A percentile compares a stretch with the other conserved stretches of the same genome.
These are phyloP conservation scores for Ceratocystis lukuohia DNA, from an alignment of 2,329 filamentous ascomycete species.

Conservation along the genomic window DNA sequence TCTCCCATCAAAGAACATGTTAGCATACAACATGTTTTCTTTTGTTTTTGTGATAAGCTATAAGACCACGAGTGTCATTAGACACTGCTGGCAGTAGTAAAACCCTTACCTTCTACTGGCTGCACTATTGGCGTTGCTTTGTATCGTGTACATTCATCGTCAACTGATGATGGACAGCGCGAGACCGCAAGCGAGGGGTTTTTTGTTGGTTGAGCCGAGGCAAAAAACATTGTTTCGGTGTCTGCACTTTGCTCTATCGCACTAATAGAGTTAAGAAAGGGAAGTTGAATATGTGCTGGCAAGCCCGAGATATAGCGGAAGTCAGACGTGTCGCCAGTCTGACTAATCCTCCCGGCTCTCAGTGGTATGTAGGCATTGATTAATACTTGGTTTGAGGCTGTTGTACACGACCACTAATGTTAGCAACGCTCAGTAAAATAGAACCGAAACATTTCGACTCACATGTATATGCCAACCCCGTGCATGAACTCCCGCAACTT, in stretches of 20 bases:
- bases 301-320: conserved; percentile 1
- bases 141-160: not conserved
- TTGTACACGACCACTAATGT: too few species aligned
- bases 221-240: conserved; percentile 8
- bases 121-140: not conserved
- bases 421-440: not conserved
- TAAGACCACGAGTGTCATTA: too few species aligned
- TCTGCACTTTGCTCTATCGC: conserved; percentile 4
- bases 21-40: not conserved
- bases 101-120: not conserved
- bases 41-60: too few species aligned
- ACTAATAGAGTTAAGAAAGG: conserved; percentile 1
- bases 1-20: not conserved
- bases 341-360: not conserved
- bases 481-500: conserved; percentile 9
- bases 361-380: conserved; percentile 13
- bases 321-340: not conserved
- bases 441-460: not conserved
- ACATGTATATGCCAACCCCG: conserved; percentile 13
- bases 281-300: not conserved
- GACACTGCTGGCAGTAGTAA: not conserved
- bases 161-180: not conserved
- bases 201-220: not conserved
- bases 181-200: not conserved
- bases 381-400: not conserved